Percentiles rank a stretch among this genome's conserved stretches.
Conservation (phyloP, 73 alveolate species). For the Diophrys appendiculata region DNA sequence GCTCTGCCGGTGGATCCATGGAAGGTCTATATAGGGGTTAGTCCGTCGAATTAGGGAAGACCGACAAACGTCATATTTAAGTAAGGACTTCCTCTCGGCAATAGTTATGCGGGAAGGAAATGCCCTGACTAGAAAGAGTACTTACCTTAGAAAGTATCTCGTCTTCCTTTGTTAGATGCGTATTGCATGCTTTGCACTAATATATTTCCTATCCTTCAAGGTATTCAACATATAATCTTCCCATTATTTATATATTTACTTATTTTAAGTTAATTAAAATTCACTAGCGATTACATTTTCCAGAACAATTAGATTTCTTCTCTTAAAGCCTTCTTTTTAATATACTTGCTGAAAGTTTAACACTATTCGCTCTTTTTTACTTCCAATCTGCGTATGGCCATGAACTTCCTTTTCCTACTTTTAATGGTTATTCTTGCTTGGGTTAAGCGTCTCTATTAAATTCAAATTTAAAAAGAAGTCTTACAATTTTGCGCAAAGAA, state of each 20-base stretch:
- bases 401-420: background rate
- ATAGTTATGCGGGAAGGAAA: background rate
- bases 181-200: background rate
- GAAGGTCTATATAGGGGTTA: background rate
- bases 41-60: background rate
- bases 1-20: constrained; percentile 9
- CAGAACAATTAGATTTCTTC: background rate
- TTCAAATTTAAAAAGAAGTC: too few relatives aligned
- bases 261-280: too few relatives aligned
- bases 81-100: too few relatives aligned
- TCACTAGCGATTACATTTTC: background rate
- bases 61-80: too few relatives aligned
- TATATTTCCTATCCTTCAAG: background rate
- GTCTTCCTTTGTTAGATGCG: background rate
- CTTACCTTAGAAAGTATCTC: background rate
- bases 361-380: background rate
- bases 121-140: background rate
- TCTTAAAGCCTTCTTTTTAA: background rate
- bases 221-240: background rate
- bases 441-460: background rate
- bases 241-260: too few relatives aligned
- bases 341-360: background rate
- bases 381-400: background rate
- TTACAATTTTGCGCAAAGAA: constrained; percentile 26
- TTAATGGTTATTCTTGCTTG: background rate